A percentile compares a stretch with the other conserved stretches of the same genome.
phyloP scores from a whole-genome alignment of 805 yeast genomes.

The Starmerella scarabaei region DNA sequence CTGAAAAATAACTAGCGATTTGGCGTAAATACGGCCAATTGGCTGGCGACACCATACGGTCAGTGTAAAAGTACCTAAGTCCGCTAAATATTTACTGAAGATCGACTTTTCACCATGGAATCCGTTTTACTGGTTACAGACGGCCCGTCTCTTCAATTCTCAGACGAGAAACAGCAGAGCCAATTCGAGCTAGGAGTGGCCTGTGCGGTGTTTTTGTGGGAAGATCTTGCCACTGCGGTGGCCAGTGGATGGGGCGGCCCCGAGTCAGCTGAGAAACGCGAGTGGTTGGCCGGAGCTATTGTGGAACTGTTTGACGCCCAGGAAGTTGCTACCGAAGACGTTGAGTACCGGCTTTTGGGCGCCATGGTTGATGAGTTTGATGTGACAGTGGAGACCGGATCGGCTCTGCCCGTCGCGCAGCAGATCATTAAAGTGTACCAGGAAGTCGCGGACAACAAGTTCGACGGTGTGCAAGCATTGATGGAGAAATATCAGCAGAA shows the following conservation, averaged over 20 bases:
- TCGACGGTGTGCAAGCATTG: conserved; percentile 41
- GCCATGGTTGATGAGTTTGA: conserved; percentile 96
- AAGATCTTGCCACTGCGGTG: conserved; percentile 75
- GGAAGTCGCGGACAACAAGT: conserved; percentile 45
- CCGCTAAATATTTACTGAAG: too few relatives aligned
- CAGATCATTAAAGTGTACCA: conserved; percentile 52
- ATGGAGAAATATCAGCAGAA: conserved; percentile 39
- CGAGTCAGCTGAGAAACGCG: conserved; percentile 78
- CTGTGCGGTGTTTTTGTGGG: conserved; percentile 86
- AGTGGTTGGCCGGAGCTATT: conserved; percentile 79
- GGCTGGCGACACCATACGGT: too few relatives aligned
- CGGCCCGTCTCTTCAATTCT: conserved; percentile 18
- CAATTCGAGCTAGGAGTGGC: conserved; percentile 87
- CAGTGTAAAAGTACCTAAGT: too few relatives aligned
- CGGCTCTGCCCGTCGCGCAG: conserved; percentile 63
- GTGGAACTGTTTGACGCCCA: conserved; percentile 58
- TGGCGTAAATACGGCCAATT: too few relatives aligned
- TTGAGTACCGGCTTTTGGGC: conserved; percentile 73
- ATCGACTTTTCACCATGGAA: too few relatives aligned
- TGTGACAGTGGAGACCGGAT: conserved; percentile 74
- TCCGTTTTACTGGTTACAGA: conserved; percentile 13
- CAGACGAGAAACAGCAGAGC: conserved; percentile 55
- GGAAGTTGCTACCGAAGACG: conserved; percentile 59
- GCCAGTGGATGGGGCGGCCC: conserved; percentile 95
- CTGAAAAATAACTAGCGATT: too few relatives aligned